Evolutionary conservation across 1,284 basidiomycete species (phyloP).

Genomic region (Cutaneotrichosporon spelunceum): DNA sequence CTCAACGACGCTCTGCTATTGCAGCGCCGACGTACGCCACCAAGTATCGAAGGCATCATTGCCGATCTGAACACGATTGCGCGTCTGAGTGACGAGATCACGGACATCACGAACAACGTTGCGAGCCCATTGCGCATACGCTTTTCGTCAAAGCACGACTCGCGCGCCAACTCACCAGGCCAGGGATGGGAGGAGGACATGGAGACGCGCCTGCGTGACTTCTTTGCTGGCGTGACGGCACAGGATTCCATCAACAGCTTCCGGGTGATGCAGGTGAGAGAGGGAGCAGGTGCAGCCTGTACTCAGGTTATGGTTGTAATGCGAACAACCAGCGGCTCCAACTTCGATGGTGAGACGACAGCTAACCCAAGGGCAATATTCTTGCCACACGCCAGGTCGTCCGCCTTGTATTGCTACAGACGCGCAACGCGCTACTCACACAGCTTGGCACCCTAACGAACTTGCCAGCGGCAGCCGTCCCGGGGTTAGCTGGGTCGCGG

Average conservation of each 20-base stretch:
- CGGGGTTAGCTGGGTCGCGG: conserved; percentile 29
- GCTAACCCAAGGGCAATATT: conserved; percentile 35
- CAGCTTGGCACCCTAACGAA: conserved; percentile 38
- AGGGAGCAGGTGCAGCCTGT: neutral
- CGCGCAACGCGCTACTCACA: conserved; percentile 32
- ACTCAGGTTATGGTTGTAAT: neutral
- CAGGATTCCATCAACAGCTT: conserved; percentile 36
- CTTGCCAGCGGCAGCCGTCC: conserved; percentile 33
- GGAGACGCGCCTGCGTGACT: conserved; percentile 35
- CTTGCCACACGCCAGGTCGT: conserved; percentile 46
- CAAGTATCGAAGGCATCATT: conserved; percentile 35
- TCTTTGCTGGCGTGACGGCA: conserved; percentile 29
- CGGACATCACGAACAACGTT: conserved; percentile 29
- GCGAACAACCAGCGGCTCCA: too few species aligned
- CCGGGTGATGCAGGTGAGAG: conserved; percentile 41
- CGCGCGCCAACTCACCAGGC: conserved; percentile 28
- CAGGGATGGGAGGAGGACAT: conserved; percentile 43
- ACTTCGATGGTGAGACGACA: neutral
- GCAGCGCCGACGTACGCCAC: conserved; percentile 36
- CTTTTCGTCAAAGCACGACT: conserved; percentile 28
- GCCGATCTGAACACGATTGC: conserved; percentile 40
- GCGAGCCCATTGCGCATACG: conserved; percentile 31
- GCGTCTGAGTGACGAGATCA: conserved; percentile 32
- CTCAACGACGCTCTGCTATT: conserved; percentile 42
- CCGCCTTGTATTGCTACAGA: conserved; percentile 41